A percentile compares a stretch with the other conserved stretches of the same genome.
phyloP scores from a whole-genome alignment of 805 yeast species.

The Nakazawaea sp. region DNA sequence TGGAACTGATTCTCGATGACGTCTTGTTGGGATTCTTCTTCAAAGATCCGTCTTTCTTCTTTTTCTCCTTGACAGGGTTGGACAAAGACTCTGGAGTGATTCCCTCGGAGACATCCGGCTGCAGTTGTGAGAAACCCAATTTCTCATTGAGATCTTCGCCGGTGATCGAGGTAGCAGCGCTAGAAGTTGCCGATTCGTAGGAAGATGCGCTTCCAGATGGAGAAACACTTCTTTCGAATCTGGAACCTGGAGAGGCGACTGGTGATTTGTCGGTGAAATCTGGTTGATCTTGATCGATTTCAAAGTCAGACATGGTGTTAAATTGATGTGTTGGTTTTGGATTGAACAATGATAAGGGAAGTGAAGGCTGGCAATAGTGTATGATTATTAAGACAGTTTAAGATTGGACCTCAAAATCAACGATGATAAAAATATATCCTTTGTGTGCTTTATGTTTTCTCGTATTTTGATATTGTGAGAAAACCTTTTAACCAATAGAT shows the following conservation, averaged over 20 bases:
- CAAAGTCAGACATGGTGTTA: too few species aligned
- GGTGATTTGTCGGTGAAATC: slow-evolving; percentile 10
- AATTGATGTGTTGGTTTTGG: too few species aligned
- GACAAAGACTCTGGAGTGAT: slow-evolving; percentile 8
- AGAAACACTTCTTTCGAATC: slow-evolving; percentile 28
- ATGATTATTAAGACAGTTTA: slow-evolving; percentile 8
- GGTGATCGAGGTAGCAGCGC: slow-evolving; percentile 19
- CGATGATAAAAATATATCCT: too few species aligned
- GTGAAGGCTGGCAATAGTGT: slow-evolving; percentile 8
- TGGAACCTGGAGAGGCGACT: slow-evolving; percentile 24
- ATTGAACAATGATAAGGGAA: too few species aligned
- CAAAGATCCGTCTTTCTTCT: slow-evolving; percentile 19
- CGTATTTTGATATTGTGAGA: background rate
- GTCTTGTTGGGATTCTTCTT: slow-evolving; percentile 22
- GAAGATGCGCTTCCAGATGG: slow-evolving; percentile 40
- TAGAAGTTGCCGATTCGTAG: slow-evolving; percentile 25
- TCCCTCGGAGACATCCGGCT: slow-evolving; percentile 4
- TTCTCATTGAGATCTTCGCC: slow-evolving; percentile 13
- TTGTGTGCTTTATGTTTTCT: slow-evolving; percentile 9
- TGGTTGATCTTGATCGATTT: too few species aligned
- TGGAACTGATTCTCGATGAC: slow-evolving; percentile 41
- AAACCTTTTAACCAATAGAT: slow-evolving; percentile 9
- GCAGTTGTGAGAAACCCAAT: slow-evolving; percentile 1
- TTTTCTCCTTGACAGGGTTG: slow-evolving; percentile 11
- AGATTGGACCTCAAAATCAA: too few species aligned